These are phyloP conservation scores for Mariannaea sp. DNA, from an alignment of 2,329 filamentous ascomycete genomes.

Conservation along the genomic window DNA sequence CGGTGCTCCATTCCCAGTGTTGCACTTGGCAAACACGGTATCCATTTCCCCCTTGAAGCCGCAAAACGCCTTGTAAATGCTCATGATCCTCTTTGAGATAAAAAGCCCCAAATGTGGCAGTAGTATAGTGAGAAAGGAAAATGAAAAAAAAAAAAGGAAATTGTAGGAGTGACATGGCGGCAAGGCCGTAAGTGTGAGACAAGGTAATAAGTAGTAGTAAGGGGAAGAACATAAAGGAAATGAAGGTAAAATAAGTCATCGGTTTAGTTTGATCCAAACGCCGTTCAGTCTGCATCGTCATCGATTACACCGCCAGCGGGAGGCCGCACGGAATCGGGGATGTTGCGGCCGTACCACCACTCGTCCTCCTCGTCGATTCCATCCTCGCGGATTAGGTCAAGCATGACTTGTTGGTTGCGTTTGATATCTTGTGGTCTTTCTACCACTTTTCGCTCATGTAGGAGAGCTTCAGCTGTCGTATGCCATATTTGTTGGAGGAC, in stretches of 20 bases:
- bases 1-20: slow-evolving; percentile 29
- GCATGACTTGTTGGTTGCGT: slow-evolving; percentile 64
- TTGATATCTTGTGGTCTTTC: slow-evolving; percentile 64
- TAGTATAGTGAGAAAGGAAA: slow-evolving; percentile 19
- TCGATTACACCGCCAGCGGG: slow-evolving; percentile 55
- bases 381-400: slow-evolving; percentile 68
- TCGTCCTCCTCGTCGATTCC: slow-evolving; percentile 63
- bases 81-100: slow-evolving; percentile 36
- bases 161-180: neutral
- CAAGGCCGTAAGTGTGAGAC: slow-evolving; percentile 6
- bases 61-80: slow-evolving; percentile 41
- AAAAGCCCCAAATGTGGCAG: slow-evolving; percentile 23
- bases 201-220: too few species aligned
- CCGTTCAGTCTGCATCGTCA: slow-evolving; percentile 51
- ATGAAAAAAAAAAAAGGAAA: slow-evolving; percentile 20
- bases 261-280: slow-evolving; percentile 16
- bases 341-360: slow-evolving; percentile 63
- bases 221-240: too few species aligned
- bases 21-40: slow-evolving; percentile 23
- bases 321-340: slow-evolving; percentile 60
- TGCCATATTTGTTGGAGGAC: slow-evolving; percentile 65
- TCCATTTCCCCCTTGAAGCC: slow-evolving; percentile 30
- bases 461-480: slow-evolving; percentile 65
- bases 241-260: slow-evolving; percentile 6
- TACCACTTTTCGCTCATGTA: slow-evolving; percentile 64